Conservation (phyloP, 108 stramenopile species). For the Aurantiochytrium sp. region DNA sequence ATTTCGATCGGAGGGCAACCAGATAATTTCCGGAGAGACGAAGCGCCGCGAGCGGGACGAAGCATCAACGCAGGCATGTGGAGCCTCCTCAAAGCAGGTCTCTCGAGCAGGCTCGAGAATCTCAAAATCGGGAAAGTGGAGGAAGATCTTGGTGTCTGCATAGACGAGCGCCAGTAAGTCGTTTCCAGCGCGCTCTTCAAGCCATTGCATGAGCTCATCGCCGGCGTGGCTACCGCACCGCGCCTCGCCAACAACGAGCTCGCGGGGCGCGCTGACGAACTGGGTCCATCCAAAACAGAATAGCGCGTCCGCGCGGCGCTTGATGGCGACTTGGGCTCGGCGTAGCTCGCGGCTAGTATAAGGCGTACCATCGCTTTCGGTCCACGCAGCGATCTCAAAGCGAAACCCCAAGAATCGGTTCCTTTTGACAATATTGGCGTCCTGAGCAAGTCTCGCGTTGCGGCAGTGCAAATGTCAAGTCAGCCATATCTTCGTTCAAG, state of each 20-base stretch:
- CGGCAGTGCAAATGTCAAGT: neutral
- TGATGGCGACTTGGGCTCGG: neutral
- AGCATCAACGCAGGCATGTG: neutral
- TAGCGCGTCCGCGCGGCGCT: neutral
- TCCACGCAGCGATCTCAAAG: neutral
- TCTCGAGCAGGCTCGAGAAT: constrained; percentile 31
- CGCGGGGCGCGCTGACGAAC: neutral
- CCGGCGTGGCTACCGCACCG: neutral
- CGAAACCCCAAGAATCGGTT: constrained; percentile 26
- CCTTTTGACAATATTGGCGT: neutral
- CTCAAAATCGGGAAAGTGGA: constrained; percentile 55
- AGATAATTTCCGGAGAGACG: neutral
- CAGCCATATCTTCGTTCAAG: neutral
- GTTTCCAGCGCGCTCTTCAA: neutral
- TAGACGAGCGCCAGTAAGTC: constrained; percentile 15
- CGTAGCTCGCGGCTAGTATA: neutral
- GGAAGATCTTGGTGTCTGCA: constrained; percentile 52
- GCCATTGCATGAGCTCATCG: neutral
- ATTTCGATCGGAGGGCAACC: neutral
- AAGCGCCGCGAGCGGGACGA: neutral
- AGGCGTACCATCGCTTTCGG: neutral
- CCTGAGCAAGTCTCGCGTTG: neutral
- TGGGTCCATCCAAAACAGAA: neutral
- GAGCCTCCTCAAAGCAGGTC: neutral
- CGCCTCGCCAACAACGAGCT: neutral